Conservation (phyloP, 73 alveolate genomes). For the Stentor coeruleus region DNA sequence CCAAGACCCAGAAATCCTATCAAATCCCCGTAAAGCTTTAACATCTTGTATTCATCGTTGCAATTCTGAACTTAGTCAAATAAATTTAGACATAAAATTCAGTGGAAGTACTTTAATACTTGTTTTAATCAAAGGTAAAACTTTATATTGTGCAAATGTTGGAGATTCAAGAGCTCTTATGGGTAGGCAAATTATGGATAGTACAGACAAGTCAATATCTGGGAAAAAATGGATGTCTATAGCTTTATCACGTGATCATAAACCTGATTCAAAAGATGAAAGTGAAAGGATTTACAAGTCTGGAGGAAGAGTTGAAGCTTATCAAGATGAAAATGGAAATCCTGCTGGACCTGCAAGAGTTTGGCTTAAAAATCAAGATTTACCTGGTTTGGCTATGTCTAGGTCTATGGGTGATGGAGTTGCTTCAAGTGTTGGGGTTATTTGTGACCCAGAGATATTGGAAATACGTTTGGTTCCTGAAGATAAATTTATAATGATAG, state of each 20-base stretch:
- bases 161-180: constrained; percentile 79
- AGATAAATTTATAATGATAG: constrained; percentile 76
- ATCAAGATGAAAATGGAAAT: constrained; percentile 82
- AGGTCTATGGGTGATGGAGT: constrained; percentile 70
- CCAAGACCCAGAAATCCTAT: background rate
- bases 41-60: background rate
- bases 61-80: background rate
- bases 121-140: constrained; percentile 43
- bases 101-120: constrained; percentile 19
- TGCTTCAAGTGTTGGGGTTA: constrained; percentile 57
- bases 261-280: constrained; percentile 72
- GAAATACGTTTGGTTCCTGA: constrained; percentile 54
- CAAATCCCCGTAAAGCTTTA: background rate
- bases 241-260: constrained; percentile 66
- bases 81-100: background rate
- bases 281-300: constrained; percentile 50
- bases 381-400: constrained; percentile 90
- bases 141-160: constrained; percentile 61
- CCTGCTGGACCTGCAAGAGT: constrained; percentile 86
- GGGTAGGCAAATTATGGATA: constrained; percentile 63
- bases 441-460: constrained; percentile 61
- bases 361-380: constrained; percentile 76
- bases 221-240: constrained; percentile 39
- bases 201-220: constrained; percentile 30
- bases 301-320: constrained; percentile 84